A percentile compares a stretch with the other conserved stretches of the same genome.
Conservation (phyloP, 192 early-diverging fungal genomes). For the Umbelopsis vinacea region DNA sequence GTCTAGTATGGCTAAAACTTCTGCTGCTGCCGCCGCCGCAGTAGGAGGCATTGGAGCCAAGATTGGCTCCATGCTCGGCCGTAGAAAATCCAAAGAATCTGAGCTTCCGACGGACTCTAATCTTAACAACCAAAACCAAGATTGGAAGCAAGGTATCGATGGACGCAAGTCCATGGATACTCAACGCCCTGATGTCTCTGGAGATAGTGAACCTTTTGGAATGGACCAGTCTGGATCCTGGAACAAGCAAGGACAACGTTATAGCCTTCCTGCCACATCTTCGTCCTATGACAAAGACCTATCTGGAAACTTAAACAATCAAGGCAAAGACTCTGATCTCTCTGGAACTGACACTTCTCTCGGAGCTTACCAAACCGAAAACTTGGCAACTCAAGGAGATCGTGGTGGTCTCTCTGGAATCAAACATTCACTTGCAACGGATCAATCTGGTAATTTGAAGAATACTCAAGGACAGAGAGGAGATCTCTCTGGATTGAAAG, state of each 20-base stretch:
- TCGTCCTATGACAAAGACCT: too few relatives aligned
- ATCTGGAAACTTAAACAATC: too few relatives aligned
- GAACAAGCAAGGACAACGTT: background rate
- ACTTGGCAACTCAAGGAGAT: too few relatives aligned
- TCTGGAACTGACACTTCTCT: too few relatives aligned
- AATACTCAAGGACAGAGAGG: too few relatives aligned
- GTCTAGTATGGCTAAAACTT: background rate
- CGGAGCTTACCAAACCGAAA: too few relatives aligned
- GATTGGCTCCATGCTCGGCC: background rate
- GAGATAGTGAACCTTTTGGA: background rate
- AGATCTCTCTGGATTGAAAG: too few relatives aligned
- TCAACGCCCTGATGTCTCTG: background rate
- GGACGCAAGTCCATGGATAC: background rate
- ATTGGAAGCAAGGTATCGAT: background rate
- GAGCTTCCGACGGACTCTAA: background rate
- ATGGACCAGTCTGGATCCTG: background rate
- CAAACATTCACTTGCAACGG: too few relatives aligned
- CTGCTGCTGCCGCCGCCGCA: background rate
- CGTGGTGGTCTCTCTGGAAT: too few relatives aligned
- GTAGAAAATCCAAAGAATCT: background rate
- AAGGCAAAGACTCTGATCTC: too few relatives aligned
- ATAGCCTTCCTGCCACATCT: too few relatives aligned
- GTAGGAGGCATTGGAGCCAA: slow-evolving; percentile 9
- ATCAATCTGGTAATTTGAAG: too few relatives aligned
- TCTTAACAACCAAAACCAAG: background rate